Percentiles rank a stretch among this genome's conserved stretches.
Conservation (phyloP, 345 rosid species). For the Noccaea bulbosa region DNA sequence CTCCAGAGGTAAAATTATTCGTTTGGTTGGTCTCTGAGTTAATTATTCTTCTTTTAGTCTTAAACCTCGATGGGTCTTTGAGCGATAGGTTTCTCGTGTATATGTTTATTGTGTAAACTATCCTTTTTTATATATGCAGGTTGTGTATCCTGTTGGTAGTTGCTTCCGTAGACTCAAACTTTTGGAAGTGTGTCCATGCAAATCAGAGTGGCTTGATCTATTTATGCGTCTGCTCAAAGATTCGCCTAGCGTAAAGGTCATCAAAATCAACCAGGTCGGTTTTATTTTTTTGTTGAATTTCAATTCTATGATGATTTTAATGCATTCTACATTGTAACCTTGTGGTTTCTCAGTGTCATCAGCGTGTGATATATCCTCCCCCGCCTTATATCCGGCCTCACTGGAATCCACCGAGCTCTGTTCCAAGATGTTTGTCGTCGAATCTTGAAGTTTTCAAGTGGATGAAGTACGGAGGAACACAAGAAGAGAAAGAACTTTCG, state of each 20-base stretch:
- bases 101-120: not conserved
- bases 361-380: not conserved
- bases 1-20: constrained; percentile 11
- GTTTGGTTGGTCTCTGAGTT: not conserved
- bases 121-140: constrained; percentile 20
- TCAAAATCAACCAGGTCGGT: constrained; percentile 29
- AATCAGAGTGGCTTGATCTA: constrained; percentile 27
- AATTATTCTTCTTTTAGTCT: not conserved
- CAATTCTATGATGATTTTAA: not conserved
- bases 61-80: not conserved
- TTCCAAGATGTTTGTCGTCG: constrained; percentile 19
- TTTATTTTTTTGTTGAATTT: not conserved
- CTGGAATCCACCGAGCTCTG: constrained; percentile 26
- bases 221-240: constrained; percentile 22
- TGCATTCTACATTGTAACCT: not conserved
- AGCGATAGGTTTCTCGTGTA: not conserved
- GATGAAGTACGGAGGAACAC: constrained; percentile 10
- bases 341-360: constrained; percentile 16
- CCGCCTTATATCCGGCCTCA: not conserved
- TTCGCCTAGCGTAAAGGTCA: constrained; percentile 30
- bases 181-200: constrained; percentile 35
- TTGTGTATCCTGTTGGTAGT: constrained; percentile 23
- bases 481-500: constrained; percentile 29
- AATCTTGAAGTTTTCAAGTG: constrained; percentile 35
- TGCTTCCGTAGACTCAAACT: constrained; percentile 24